A percentile compares a stretch with the other conserved stretches of the same genome.
Evolutionary conservation across 768 basidiomycete genomes (phyloP).

Genomic region (Pulveroboletus ravenelii): DNA sequence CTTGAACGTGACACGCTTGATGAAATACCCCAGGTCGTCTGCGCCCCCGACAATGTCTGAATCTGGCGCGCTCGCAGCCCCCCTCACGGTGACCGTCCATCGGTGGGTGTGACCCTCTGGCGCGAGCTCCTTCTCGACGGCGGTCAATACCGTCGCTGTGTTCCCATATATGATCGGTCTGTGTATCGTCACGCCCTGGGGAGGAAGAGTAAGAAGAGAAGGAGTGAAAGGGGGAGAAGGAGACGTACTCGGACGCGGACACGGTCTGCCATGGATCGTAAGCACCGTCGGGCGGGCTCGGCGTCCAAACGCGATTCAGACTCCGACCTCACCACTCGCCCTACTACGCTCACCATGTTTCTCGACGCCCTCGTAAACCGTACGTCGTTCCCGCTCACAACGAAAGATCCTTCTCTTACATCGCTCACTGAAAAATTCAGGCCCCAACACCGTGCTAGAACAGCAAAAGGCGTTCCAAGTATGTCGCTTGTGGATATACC

Average conservation of each 20-base stretch:
- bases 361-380: slow-evolving; percentile 63
- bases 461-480: slow-evolving; percentile 70
- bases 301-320: slow-evolving; percentile 30
- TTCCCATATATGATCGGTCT: slow-evolving; percentile 96
- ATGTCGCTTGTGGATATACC: background rate
- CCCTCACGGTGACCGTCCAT: slow-evolving; percentile 95
- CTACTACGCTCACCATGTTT: slow-evolving; percentile 35
- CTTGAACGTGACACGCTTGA: slow-evolving; percentile 96
- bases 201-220: background rate
- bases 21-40: slow-evolving; percentile 86
- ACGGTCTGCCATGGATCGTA: slow-evolving; percentile 58
- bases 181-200: slow-evolving; percentile 79
- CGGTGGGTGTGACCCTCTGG: slow-evolving; percentile 83
- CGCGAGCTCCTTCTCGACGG: slow-evolving; percentile 58
- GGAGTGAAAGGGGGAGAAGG: background rate
- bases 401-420: background rate
- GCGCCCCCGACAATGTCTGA: slow-evolving; percentile 82
- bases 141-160: slow-evolving; percentile 72
- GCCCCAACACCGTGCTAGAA: slow-evolving; percentile 61
- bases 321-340: slow-evolving; percentile 24
- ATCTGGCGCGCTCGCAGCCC: slow-evolving; percentile 70
- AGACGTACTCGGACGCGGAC: slow-evolving; percentile 72
- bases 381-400: slow-evolving; percentile 30
- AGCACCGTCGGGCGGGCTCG: slow-evolving; percentile 37
- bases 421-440: slow-evolving; percentile 22